Conservation (phyloP, 306 rosid genomes). For the Crataegus laevigata region DNA sequence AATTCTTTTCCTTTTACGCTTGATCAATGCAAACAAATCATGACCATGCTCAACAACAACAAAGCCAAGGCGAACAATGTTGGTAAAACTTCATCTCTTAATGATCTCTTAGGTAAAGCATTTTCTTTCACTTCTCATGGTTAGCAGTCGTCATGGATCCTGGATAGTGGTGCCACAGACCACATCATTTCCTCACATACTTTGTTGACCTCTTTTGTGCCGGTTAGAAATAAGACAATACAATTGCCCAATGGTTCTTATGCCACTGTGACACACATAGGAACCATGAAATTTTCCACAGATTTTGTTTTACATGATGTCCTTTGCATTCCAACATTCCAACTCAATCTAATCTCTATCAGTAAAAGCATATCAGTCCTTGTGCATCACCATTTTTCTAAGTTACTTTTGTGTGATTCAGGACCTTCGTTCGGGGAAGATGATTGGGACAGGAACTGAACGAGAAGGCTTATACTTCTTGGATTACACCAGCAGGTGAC, state of each 20-base stretch:
- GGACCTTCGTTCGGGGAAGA: not conserved
- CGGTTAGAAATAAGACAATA: not conserved
- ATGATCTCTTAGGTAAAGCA: not conserved
- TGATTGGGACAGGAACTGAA: not conserved
- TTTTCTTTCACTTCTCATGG: not conserved
- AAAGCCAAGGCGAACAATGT: not conserved
- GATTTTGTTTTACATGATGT: not conserved
- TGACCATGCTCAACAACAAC: not conserved
- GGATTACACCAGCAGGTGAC: not conserved
- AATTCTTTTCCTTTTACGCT: fast-evolving
- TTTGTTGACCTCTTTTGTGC: no score
- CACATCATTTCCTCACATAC: not conserved
- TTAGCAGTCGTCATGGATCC: not conserved
- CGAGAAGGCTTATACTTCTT: not conserved
- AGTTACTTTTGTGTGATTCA: not conserved
- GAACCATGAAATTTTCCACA: not conserved
- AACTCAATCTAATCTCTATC: not conserved
- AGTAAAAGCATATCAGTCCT: not conserved
- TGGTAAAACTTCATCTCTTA: not conserved
- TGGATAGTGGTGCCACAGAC: not conserved
- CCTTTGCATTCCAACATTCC: not conserved
- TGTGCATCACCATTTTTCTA: not conserved
- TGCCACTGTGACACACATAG: not conserved
- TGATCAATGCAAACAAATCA: not conserved
- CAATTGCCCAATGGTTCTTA: not conserved